Percentiles rank a stretch among this genome's conserved stretches.
phyloP scores from a whole-genome alignment of 2,329 filamentous ascomycete genomes.

The Neoscytalidium dimidiatum region DNA sequence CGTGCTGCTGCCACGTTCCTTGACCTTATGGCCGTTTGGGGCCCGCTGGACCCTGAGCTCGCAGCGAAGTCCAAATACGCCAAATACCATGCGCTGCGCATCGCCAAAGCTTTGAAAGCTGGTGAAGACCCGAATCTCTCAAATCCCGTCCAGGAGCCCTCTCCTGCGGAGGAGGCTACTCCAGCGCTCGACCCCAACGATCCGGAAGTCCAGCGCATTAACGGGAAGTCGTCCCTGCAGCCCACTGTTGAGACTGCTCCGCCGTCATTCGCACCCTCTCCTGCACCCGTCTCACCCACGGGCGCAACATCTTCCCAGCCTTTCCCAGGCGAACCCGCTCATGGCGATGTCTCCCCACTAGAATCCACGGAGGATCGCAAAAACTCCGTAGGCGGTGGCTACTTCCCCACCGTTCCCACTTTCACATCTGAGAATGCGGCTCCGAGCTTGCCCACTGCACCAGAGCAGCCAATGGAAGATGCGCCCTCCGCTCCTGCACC shows the following conservation, averaged over 20 bases:
- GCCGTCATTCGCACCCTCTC: constrained; percentile 54
- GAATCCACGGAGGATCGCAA: constrained; percentile 42
- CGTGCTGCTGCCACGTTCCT: constrained; percentile 91
- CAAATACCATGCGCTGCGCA: constrained; percentile 92
- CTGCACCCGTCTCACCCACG: constrained; percentile 40
- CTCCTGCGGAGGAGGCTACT: constrained; percentile 50
- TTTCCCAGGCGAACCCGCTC: constrained; percentile 34
- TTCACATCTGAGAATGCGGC: constrained; percentile 42
- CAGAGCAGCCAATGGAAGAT: constrained; percentile 28
- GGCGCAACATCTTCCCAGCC: constrained; percentile 50
- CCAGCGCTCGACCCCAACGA: constrained; percentile 63
- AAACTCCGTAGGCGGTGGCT: constrained; percentile 52
- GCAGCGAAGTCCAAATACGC: constrained; percentile 91
- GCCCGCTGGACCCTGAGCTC: constrained; percentile 70
- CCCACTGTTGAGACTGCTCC: constrained; percentile 62
- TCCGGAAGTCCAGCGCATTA: constrained; percentile 62
- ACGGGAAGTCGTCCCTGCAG: constrained; percentile 41
- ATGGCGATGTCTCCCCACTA: constrained; percentile 55
- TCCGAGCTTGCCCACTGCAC: constrained; percentile 38
- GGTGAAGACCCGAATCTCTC: constrained; percentile 90
- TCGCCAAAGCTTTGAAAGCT: constrained; percentile 86
- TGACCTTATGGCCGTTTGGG: constrained; percentile 85
- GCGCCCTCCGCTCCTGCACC: constrained; percentile 24
- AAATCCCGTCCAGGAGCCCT: constrained; percentile 66
- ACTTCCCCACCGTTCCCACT: constrained; percentile 57